Evolutionary conservation across 352 stramenopile genomes (phyloP), one percentile per base, ranked within the genome.

Genomic region (Chrysophaeum taylorii): DNA sequence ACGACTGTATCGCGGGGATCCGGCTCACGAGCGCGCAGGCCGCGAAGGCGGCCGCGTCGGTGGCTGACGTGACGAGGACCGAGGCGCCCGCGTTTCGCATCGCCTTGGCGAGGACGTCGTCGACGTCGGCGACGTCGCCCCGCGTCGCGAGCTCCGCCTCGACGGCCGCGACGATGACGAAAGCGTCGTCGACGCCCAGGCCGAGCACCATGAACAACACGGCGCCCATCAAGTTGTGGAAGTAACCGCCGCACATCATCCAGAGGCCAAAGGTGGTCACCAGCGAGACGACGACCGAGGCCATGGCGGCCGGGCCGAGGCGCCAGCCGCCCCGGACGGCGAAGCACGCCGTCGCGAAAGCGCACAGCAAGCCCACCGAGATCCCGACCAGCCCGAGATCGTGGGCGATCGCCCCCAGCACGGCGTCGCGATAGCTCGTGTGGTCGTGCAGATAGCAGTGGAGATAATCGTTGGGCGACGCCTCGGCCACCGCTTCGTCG

Each of bases 101-200:
- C 2, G 15, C 50, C 27, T 37, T 2, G n/a, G 4, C 27, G 7
- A 62, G 5, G 2, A 12, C 2, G 50, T 29, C 4, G 4, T 62
- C 27, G 7, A 39, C n/a, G 50, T 62, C 50, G 1, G 35, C 50
- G 2, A 39, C 50, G n/a, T n/a, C n/a, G n/a, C n/a, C n/a, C n/a
- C n/a, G n/a, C n/a, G n/a, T n/a, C n/a, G n/a, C n/a, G n/a, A n/a
- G n/a, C n/a, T n/a, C n/a, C 4, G 45, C 23, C 25, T 62, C 50
- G 50, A 38, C 2, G 4, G 50, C 50, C 5, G 14, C 50, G 50
- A 62, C 27, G 50, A 62, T 36, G 50, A 62, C 50, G 27, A 62
- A 62, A 21, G 50, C 50, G 50, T 62, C 50, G 50, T 62, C 50
- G 50, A 62, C 50, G 50, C 50, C 50, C 5, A 62, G 50, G 50